These are phyloP conservation scores for Eremothecium gossypii DNA, from an alignment of 1,139 yeast species.

Conservation along the genomic window DNA sequence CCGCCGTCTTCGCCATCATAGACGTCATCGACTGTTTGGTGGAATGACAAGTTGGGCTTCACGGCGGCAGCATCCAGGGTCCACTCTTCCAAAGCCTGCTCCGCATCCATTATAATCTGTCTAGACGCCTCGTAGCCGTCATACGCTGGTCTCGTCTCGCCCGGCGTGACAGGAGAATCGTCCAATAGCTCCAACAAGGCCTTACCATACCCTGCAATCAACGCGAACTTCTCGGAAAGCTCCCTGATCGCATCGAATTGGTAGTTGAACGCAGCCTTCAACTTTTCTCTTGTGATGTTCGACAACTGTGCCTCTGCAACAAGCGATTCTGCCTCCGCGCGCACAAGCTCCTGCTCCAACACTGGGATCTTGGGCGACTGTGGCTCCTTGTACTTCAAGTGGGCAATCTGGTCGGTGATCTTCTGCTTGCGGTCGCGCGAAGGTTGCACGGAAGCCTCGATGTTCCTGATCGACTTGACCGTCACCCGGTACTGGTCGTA, in stretches of 20 bases:
- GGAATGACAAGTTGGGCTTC: slow-evolving; percentile 71
- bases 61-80: slow-evolving; percentile 73
- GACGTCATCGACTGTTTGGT: slow-evolving; percentile 58
- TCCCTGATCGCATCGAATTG: slow-evolving; percentile 79
- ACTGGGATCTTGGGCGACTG: slow-evolving; percentile 74
- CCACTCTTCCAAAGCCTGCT: slow-evolving; percentile 76
- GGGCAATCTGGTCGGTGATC: slow-evolving; percentile 77
- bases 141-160: slow-evolving; percentile 82
- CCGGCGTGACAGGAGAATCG: slow-evolving; percentile 81
- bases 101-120: slow-evolving; percentile 79
- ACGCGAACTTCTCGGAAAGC: slow-evolving; percentile 73
- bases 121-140: slow-evolving; percentile 84
- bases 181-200: slow-evolving; percentile 74
- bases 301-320: slow-evolving; percentile 89
- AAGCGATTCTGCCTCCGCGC: slow-evolving; percentile 85
- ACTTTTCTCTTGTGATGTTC: slow-evolving; percentile 77
- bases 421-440: slow-evolving; percentile 80
- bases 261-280: slow-evolving; percentile 76
- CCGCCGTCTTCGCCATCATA: slow-evolving; percentile 46
- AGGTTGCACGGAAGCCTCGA: slow-evolving; percentile 82
- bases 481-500: slow-evolving; percentile 82
- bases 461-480: slow-evolving; percentile 69
- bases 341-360: slow-evolving; percentile 77
- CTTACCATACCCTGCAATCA: slow-evolving; percentile 85
- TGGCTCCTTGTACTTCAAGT: slow-evolving; percentile 75